A percentile compares a stretch with the other conserved stretches of the same genome.
Evolutionary conservation across 257 asterid species (phyloP).

Genomic region (Petunia axillaris): DNA sequence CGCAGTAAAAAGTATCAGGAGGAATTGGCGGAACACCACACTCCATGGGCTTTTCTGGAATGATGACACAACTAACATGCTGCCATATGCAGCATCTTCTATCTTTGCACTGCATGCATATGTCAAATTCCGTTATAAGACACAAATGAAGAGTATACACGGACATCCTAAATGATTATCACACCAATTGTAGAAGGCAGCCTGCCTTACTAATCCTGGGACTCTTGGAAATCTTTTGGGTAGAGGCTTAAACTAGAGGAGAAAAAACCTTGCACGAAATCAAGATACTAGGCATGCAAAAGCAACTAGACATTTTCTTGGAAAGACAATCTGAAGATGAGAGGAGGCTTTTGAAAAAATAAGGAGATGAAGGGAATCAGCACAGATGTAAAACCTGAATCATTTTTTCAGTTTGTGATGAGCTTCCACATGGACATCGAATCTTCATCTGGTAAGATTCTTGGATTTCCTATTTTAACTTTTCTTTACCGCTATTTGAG

Average conservation of each 20-base stretch:
- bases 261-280: constrained; percentile 3
- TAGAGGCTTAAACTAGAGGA: neutral
- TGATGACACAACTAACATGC: constrained; percentile 82
- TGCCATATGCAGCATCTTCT: constrained; percentile 84
- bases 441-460: constrained; percentile 64
- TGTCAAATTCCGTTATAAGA: constrained; percentile 6
- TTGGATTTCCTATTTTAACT: constrained; percentile 65
- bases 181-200: neutral
- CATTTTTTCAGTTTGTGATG: constrained; percentile 67
- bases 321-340: neutral
- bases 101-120: constrained; percentile 84
- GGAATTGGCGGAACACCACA: constrained; percentile 54
- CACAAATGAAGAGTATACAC: constrained; percentile 15
- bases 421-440: constrained; percentile 87
- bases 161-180: too few species aligned
- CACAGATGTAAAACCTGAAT: constrained; percentile 55
- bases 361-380: constrained; percentile 20
- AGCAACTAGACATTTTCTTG: constrained; percentile 9
- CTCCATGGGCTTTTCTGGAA: constrained; percentile 81
- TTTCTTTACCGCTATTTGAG: constrained; percentile 59
- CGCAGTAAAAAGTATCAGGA: constrained; percentile 85
- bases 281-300: constrained; percentile 17
- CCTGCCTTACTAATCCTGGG: neutral
- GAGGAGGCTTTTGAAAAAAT: constrained; percentile 20
- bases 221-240: constrained; percentile 5